Conservation (phyloP, 108 stramenopile genomes). For the Skeletonema potamos region DNA sequence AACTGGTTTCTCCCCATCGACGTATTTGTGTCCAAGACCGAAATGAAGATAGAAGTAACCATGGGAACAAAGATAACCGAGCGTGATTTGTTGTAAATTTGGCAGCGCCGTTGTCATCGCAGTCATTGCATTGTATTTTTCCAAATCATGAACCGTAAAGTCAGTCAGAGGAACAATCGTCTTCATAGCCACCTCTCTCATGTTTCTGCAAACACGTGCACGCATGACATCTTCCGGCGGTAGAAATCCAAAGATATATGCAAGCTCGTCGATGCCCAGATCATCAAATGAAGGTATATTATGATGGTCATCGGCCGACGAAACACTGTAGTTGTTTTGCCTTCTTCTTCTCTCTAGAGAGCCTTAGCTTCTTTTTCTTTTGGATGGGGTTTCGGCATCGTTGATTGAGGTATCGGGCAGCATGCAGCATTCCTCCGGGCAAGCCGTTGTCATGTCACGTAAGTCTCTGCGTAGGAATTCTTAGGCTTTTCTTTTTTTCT, state of each 20-base stretch:
- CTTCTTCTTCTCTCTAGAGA: too few species aligned
- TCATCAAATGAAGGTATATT: background rate
- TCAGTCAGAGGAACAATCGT: slow-evolving; percentile 7
- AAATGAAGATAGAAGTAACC: too few species aligned
- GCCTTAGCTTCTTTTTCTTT: too few species aligned
- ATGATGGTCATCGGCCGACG: background rate
- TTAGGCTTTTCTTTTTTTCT: too few species aligned
- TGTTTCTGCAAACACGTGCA: background rate
- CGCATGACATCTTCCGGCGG: background rate
- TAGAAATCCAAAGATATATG: slow-evolving; percentile 1
- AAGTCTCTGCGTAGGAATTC: too few species aligned
- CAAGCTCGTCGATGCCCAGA: background rate
- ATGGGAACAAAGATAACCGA: too few species aligned
- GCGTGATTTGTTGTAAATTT: background rate
- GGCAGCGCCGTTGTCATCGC: slow-evolving; percentile 1
- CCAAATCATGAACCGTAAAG: background rate
- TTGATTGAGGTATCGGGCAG: too few species aligned
- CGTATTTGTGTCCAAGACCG: background rate
- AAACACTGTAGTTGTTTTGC: background rate
- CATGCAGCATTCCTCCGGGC: too few species aligned
- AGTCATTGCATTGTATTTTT: background rate
- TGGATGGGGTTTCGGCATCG: too few species aligned
- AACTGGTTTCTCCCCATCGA: background rate
- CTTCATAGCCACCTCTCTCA: background rate
- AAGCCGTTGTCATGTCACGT: too few species aligned